phyloP scores from a whole-genome alignment of 2,329 filamentous ascomycete species.

The Trichoderma polysporum region DNA sequence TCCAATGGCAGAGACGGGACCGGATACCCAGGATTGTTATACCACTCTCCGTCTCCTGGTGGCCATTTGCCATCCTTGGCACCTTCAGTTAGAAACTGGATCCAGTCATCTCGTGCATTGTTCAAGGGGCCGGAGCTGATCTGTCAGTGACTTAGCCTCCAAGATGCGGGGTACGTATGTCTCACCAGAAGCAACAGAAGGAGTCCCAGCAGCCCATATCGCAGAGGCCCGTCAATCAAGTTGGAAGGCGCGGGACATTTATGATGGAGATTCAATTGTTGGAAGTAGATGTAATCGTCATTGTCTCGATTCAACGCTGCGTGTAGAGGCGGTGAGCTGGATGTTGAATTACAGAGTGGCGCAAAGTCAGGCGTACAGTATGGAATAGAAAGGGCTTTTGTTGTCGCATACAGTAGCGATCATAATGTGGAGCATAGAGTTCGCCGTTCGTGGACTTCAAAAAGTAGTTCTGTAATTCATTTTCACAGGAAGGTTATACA shows the following conservation, averaged over 20 bases:
- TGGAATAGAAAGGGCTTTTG: not conserved
- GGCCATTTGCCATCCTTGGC: not conserved
- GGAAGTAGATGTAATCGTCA: not conserved
- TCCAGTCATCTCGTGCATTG: not conserved
- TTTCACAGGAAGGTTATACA: no score
- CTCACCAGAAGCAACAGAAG: slow-evolving; percentile 9
- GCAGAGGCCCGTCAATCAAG: not conserved
- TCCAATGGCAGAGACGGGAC: not conserved
- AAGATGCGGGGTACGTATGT: not conserved
- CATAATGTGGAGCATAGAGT: not conserved
- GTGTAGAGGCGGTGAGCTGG: not conserved
- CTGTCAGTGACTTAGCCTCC: not conserved
- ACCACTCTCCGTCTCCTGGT: not conserved
- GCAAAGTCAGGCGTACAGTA: not conserved
- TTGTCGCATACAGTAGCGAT: not conserved
- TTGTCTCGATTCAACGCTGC: not conserved
- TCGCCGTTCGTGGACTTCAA: no score
- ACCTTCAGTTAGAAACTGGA: not conserved
- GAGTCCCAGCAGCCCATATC: slow-evolving; percentile 8
- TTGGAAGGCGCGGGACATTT: not conserved
- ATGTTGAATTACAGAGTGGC: not conserved
- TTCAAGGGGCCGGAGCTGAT: slow-evolving; percentile 1
- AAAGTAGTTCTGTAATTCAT: no score
- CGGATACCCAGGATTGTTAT: not conserved
- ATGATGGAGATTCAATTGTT: not conserved